phyloP scores from a whole-genome alignment of 805 yeast species.

The Tetrapisispora taiwanensis region DNA sequence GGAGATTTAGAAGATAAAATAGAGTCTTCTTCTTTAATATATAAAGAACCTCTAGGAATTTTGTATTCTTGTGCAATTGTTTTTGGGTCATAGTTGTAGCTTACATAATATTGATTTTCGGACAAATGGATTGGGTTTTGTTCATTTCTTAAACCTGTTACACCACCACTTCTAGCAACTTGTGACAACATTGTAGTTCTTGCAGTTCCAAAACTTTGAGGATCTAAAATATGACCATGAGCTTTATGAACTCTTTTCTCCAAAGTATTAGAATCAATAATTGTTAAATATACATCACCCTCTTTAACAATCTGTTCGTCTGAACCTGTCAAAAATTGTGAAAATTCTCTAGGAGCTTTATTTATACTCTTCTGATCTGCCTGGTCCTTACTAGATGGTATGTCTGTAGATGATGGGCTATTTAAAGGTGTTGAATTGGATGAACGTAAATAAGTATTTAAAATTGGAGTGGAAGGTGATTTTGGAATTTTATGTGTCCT shows the following conservation, averaged over 20 bases:
- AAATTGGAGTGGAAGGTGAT: slow-evolving; percentile 2
- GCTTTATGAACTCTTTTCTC: slow-evolving; percentile 38
- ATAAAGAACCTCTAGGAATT: slow-evolving; percentile 7
- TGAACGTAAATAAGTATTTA: not conserved
- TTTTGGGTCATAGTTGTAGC: slow-evolving; percentile 13
- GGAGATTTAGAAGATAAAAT: not conserved
- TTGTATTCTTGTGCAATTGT: slow-evolving; percentile 13
- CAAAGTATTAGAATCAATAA: slow-evolving; percentile 37
- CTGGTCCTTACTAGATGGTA: not conserved
- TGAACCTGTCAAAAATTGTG: slow-evolving; percentile 38
- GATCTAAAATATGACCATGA: slow-evolving; percentile 47
- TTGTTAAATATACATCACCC: slow-evolving; percentile 42
- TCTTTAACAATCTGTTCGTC: slow-evolving; percentile 53
- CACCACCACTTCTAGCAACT: slow-evolving; percentile 36
- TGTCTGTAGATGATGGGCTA: not conserved
- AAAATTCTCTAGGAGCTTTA: slow-evolving; percentile 51
- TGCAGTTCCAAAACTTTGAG: slow-evolving; percentile 18
- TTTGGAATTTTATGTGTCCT: not conserved
- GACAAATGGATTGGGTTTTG: slow-evolving; percentile 9
- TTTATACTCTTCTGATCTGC: slow-evolving; percentile 33
- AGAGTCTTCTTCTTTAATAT: not conserved
- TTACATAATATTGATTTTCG: slow-evolving; percentile 26
- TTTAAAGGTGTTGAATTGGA: not conserved
- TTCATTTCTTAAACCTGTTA: slow-evolving; percentile 33
- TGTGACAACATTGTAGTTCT: slow-evolving; percentile 35